A percentile compares a stretch with the other conserved stretches of the same genome.
These are phyloP conservation scores for Crinitomyces ghanaensis DNA, from an alignment of 805 yeast species.

Conservation along the genomic window DNA sequence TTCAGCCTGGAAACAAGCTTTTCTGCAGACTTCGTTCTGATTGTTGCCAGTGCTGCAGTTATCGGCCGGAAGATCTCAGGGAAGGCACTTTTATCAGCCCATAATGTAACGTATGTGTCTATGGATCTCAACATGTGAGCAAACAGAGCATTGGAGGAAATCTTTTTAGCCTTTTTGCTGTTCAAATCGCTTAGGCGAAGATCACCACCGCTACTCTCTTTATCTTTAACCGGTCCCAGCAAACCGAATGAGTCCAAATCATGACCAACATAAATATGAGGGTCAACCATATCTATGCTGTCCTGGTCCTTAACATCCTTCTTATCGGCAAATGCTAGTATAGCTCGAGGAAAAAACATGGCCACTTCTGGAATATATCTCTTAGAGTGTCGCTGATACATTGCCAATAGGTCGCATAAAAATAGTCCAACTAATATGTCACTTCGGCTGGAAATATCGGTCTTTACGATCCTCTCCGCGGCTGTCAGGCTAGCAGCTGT, in stretches of 20 bases:
- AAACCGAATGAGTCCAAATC: neutral
- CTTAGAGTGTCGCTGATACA: slow-evolving; percentile 71
- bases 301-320: neutral
- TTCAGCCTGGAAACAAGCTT: slow-evolving; percentile 16
- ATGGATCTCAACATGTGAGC: slow-evolving; percentile 2
- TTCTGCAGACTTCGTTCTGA: slow-evolving; percentile 30
- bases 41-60: slow-evolving; percentile 31
- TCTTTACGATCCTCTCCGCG: slow-evolving; percentile 54
- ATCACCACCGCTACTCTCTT: no score
- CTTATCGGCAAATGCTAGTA: neutral
- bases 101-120: slow-evolving; percentile 23
- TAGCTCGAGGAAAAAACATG: slow-evolving; percentile 28
- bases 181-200: no score
- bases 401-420: slow-evolving; percentile 50
- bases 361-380: slow-evolving; percentile 73
- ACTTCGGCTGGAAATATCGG: slow-evolving; percentile 30
- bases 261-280: neutral
- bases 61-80: slow-evolving; percentile 47
- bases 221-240: neutral
- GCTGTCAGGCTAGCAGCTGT: slow-evolving; percentile 72
- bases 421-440: slow-evolving; percentile 50
- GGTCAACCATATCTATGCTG: neutral
- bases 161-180: no score
- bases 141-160: neutral
- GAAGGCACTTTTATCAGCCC: slow-evolving; percentile 55